These are phyloP conservation scores for Globisporangium abappressorium DNA, from an alignment of 352 stramenopile genomes.

Conservation along the genomic window DNA sequence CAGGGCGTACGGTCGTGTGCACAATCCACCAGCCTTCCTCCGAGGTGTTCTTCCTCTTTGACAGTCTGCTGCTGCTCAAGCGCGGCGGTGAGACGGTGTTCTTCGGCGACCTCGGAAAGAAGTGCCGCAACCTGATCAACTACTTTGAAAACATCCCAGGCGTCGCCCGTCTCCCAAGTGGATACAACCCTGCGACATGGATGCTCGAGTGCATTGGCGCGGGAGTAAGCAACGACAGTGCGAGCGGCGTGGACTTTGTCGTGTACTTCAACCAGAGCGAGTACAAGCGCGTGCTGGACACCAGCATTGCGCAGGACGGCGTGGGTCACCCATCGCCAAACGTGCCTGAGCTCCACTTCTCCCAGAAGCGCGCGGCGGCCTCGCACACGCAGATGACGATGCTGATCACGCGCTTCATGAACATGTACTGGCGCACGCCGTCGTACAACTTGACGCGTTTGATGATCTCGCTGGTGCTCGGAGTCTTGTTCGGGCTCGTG, in stretches of 20 bases:
- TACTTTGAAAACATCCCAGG: slow-evolving; percentile 27
- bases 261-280: slow-evolving; percentile 7
- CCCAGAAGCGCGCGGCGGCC: background rate
- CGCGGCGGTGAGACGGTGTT: slow-evolving; percentile 31
- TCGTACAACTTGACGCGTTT: slow-evolving; percentile 83
- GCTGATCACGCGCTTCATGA: background rate
- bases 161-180: slow-evolving; percentile 9
- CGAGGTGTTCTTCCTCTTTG: slow-evolving; percentile 85
- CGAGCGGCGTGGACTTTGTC: slow-evolving; percentile 5
- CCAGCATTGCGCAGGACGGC: background rate
- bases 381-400: slow-evolving; percentile 1
- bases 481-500: slow-evolving; percentile 39
- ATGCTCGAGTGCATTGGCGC: slow-evolving; percentile 67
- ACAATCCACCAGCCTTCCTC: slow-evolving; percentile 90
- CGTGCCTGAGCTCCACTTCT: background rate
- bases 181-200: slow-evolving; percentile 82
- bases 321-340: background rate
- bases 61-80: slow-evolving; percentile 72
- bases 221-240: slow-evolving; percentile 27
- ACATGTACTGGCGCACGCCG: slow-evolving; percentile 80
- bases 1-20: slow-evolving; percentile 61
- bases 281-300: background rate
- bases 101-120: slow-evolving; percentile 23
- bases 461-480: slow-evolving; percentile 32
- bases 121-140: slow-evolving; percentile 18